Conservation (phyloP, 2,329 filamentous ascomycete genomes). For the Cladobotryum mycophilum region DNA sequence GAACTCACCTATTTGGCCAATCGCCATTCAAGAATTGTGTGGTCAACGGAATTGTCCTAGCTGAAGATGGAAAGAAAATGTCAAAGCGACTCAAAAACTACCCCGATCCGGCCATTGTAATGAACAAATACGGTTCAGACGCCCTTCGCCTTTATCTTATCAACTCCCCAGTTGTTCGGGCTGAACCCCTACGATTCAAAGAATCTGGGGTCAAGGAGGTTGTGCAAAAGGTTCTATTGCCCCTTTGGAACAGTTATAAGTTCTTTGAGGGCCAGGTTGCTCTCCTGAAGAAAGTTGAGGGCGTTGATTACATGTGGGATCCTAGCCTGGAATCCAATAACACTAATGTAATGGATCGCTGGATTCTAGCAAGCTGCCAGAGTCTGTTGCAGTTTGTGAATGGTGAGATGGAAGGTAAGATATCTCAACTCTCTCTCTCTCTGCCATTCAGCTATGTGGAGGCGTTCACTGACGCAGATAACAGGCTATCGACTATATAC, state of each 20-base stretch:
- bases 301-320: slow-evolving; percentile 72
- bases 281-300: slow-evolving; percentile 78
- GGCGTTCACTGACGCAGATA: background rate
- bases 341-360: slow-evolving; percentile 90
- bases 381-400: slow-evolving; percentile 88
- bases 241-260: slow-evolving; percentile 94
- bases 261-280: slow-evolving; percentile 89
- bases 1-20: slow-evolving; percentile 77
- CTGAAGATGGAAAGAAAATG: slow-evolving; percentile 98
- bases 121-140: slow-evolving; percentile 85
- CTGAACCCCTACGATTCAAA: slow-evolving; percentile 85
- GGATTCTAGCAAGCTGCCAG: slow-evolving; percentile 90
- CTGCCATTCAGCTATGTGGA: background rate
- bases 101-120: slow-evolving; percentile 76
- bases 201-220: slow-evolving; percentile 91
- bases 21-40: slow-evolving; percentile 92
- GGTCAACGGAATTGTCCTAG: slow-evolving; percentile 91
- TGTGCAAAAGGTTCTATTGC: slow-evolving; percentile 82
- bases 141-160: slow-evolving; percentile 92
- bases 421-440: too few relatives aligned
- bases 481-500: slow-evolving; percentile 74
- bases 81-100: slow-evolving; percentile 96
- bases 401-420: slow-evolving; percentile 75
- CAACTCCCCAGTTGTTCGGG: slow-evolving; percentile 90
- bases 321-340: slow-evolving; percentile 68